A percentile compares a stretch with the other conserved stretches of the same genome.
phyloP scores from a whole-genome alignment of 768 basidiomycete species.

The Phaffia australis region DNA sequence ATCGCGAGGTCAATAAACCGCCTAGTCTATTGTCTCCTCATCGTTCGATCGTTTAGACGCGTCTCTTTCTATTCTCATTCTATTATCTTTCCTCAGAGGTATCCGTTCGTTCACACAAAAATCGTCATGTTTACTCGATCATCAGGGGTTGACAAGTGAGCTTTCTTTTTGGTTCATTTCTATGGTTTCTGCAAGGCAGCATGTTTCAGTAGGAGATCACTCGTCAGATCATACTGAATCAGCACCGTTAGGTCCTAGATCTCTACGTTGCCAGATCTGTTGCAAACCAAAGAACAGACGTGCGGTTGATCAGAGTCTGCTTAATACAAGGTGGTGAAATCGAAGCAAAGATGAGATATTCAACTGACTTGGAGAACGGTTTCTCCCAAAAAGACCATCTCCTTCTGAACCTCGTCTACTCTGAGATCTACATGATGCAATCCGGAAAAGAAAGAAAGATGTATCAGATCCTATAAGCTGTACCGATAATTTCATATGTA shows the following conservation, averaged over 20 bases:
- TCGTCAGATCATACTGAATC: neutral
- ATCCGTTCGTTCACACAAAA: neutral
- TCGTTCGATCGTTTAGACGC: no score
- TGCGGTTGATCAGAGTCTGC: neutral
- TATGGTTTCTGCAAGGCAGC: no score
- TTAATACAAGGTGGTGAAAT: neutral
- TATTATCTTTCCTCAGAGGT: neutral
- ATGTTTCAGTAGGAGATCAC: no score
- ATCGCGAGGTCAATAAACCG: neutral
- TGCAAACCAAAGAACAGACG: neutral
- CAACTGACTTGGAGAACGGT: slow-evolving; percentile 74
- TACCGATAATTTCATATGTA: neutral
- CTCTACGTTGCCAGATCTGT: slow-evolving; percentile 24
- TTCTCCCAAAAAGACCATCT: slow-evolving; percentile 96
- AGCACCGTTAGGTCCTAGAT: slow-evolving; percentile 12
- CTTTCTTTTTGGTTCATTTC: no score
- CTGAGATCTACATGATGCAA: slow-evolving; percentile 53
- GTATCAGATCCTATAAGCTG: neutral
- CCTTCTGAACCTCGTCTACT: slow-evolving; percentile 88
- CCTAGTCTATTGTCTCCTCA: neutral
- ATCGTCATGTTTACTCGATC: neutral
- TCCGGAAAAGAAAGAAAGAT: neutral
- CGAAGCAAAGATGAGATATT: neutral
- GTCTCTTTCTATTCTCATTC: neutral
- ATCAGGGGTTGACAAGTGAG: no score